phyloP scores from a whole-genome alignment of 192 early-diverging fungal species.

The Kickxella alabastrina region DNA sequence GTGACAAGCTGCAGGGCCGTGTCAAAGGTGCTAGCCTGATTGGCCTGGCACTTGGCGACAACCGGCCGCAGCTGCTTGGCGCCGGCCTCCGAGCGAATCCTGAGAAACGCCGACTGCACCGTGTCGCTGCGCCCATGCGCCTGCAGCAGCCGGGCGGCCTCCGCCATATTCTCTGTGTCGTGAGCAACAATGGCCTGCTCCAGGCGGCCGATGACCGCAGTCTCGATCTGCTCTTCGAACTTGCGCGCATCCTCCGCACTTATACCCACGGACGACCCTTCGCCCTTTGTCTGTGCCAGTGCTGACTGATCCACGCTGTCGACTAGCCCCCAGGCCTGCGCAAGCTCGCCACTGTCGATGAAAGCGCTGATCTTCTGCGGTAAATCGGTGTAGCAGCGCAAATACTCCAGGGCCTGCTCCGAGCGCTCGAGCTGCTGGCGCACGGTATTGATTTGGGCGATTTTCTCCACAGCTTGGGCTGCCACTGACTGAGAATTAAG shows the following conservation, averaged over 20 bases:
- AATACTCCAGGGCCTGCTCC: constrained; percentile 20
- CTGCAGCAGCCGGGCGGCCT: constrained; percentile 9
- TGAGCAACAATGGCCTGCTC: constrained; percentile 6
- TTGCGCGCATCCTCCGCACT: not conserved
- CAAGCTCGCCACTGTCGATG: constrained; percentile 22
- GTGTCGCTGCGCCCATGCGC: constrained; percentile 12
- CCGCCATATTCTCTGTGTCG: constrained; percentile 8
- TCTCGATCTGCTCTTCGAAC: constrained; percentile 8
- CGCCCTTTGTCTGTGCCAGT: not conserved
- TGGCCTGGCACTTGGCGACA: not conserved
- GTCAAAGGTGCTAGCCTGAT: constrained; percentile 1
- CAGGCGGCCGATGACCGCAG: constrained; percentile 7
- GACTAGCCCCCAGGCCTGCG: constrained; percentile 30
- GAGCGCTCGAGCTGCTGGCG: constrained; percentile 18
- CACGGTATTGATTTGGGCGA: constrained; percentile 26
- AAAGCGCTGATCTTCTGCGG: constrained; percentile 29
- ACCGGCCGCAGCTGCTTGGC: constrained; percentile 10
- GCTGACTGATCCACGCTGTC: constrained; percentile 1
- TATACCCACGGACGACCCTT: not conserved
- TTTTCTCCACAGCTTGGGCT: constrained; percentile 11
- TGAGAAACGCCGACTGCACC: constrained; percentile 11
- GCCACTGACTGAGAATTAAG: constrained; percentile 17
- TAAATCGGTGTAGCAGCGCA: constrained; percentile 34
- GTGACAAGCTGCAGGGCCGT: constrained; percentile 6
- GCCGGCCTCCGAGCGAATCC: constrained; percentile 19